A percentile compares a stretch with the other conserved stretches of the same genome.
phyloP scores from a whole-genome alignment of 1,284 basidiomycete species.

The Microbotryum intermedium region DNA sequence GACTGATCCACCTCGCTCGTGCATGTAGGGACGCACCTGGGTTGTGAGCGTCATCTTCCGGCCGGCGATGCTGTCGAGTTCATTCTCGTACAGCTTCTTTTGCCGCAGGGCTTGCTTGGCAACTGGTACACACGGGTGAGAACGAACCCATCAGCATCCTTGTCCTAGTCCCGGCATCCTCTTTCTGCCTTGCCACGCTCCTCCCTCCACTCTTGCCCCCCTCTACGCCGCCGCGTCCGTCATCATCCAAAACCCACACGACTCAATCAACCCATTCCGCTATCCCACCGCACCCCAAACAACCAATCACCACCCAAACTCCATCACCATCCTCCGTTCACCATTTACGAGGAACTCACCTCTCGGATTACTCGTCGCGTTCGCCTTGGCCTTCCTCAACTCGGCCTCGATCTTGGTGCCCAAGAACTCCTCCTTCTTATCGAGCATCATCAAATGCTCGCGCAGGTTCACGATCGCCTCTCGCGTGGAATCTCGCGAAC shows the following conservation, averaged over 20 bases:
- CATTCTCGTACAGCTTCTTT: constrained; percentile 84
- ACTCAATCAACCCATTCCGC: neutral
- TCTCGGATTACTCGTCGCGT: constrained; percentile 87
- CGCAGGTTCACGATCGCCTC: constrained; percentile 44
- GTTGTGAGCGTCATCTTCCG: constrained; percentile 88
- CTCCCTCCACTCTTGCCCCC: neutral
- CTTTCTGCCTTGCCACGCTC: neutral
- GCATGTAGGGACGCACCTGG: constrained; percentile 49
- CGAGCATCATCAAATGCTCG: constrained; percentile 66
- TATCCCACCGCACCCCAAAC: neutral
- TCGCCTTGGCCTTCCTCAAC: constrained; percentile 78
- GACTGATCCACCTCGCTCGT: neutral
- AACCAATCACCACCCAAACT: neutral
- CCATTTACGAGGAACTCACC: constrained; percentile 63
- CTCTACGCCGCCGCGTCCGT: neutral
- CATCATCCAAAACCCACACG: neutral
- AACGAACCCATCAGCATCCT: neutral
- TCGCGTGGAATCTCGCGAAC: constrained; percentile 35
- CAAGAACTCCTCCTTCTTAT: constrained; percentile 98
- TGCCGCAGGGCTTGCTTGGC: constrained; percentile 85
- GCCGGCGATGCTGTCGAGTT: constrained; percentile 78
- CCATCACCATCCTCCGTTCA: neutral
- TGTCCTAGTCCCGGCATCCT: neutral
- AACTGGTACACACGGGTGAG: constrained; percentile 43
- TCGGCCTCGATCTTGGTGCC: constrained; percentile 98